Evolutionary conservation across 495 filamentous ascomycete genomes (phyloP).

Genomic region (Lichina pygmaea): DNA sequence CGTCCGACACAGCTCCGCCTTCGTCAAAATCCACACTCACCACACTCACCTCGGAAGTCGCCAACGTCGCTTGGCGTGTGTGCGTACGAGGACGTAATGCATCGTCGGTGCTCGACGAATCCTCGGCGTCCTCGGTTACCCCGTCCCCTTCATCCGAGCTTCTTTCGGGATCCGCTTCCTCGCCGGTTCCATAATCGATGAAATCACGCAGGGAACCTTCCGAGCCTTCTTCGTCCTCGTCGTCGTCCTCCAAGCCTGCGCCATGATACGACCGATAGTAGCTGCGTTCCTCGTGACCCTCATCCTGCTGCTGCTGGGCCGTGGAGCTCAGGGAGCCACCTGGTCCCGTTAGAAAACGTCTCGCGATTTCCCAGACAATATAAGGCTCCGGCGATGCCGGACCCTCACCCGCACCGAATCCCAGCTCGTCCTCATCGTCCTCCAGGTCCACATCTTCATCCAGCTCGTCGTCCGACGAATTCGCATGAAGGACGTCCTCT

Average conservation of each 20-base stretch:
- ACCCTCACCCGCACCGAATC: too few species aligned
- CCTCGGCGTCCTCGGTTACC: not conserved
- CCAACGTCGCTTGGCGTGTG: not conserved
- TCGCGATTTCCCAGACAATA: too few species aligned
- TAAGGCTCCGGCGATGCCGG: too few species aligned
- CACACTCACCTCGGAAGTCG: not conserved
- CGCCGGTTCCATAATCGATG: not conserved
- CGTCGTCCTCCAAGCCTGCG: not conserved
- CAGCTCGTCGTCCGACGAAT: slow-evolving; percentile 1
- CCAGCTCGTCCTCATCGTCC: slow-evolving; percentile 6
- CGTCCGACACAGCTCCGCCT: slow-evolving; percentile 2
- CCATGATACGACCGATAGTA: too few species aligned
- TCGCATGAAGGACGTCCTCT: not conserved
- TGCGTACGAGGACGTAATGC: not conserved
- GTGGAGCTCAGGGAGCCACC: too few species aligned
- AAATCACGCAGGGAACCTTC: not conserved
- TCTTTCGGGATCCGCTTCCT: not conserved
- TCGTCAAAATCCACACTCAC: slow-evolving; percentile 3
- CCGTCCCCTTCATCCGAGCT: not conserved
- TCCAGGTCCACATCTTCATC: slow-evolving; percentile 16
- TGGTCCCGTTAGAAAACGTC: too few species aligned
- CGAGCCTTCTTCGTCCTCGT: not conserved
- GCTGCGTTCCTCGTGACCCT: not conserved
- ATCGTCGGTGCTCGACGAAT: not conserved
- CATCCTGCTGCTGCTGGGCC: not conserved